Percentiles rank a stretch among this genome's conserved stretches.
Evolutionary conservation across 2,329 filamentous ascomycete species (phyloP).

Genomic region (Epichloe sp.): DNA sequence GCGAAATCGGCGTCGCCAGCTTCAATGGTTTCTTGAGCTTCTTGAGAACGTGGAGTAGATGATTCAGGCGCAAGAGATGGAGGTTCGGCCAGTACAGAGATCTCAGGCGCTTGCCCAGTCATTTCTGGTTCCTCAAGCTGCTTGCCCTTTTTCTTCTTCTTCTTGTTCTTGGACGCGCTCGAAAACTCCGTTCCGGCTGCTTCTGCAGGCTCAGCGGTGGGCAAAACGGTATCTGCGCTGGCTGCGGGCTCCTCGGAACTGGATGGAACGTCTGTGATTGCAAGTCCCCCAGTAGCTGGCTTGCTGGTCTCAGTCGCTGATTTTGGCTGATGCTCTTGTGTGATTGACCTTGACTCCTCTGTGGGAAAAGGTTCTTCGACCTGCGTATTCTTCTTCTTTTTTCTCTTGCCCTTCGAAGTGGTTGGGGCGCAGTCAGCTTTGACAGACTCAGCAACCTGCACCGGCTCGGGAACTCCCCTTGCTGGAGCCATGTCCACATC

Average conservation of each 20-base stretch:
- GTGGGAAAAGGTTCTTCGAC: not conserved
- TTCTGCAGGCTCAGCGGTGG: not conserved
- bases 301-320: not conserved
- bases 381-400: slow-evolving; percentile 6
- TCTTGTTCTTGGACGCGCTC: slow-evolving; percentile 9
- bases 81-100: not conserved
- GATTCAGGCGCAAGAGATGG: not conserved
- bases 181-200: not conserved
- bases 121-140: slow-evolving; percentile 3
- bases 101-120: slow-evolving; percentile 3
- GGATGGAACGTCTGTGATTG: not conserved
- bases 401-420: slow-evolving; percentile 7
- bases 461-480: not conserved
- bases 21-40: not conserved
- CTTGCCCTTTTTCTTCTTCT: slow-evolving; percentile 15
- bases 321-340: not conserved
- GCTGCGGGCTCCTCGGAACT: not conserved
- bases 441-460: not conserved
- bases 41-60: not conserved
- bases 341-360: not conserved
- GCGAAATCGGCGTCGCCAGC: not conserved
- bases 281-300: not conserved
- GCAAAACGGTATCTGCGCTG: not conserved
- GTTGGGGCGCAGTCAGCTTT: not conserved
- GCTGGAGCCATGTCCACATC: not conserved